These are phyloP conservation scores for Eucalyptus erythrocorys DNA, from an alignment of 345 rosid species.

Conservation along the genomic window DNA sequence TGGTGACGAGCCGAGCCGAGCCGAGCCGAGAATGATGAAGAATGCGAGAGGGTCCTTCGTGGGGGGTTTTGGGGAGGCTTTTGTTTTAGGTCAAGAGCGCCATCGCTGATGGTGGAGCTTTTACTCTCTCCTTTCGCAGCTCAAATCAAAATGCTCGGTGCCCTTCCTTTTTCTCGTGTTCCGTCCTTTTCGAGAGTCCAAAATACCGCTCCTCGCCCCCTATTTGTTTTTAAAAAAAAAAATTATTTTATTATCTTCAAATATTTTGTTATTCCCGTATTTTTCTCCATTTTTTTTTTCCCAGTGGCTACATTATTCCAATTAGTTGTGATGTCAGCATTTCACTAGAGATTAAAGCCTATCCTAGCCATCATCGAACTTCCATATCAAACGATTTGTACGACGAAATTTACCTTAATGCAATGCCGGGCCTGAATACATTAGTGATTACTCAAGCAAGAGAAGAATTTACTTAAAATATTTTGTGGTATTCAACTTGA, in stretches of 20 bases:
- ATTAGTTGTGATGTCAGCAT: too few species aligned
- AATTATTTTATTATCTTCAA: not conserved
- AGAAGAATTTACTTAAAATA: not conserved
- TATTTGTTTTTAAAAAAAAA: too few species aligned
- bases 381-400: not conserved
- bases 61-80: not conserved
- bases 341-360: too few species aligned
- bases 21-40: not conserved
- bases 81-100: not conserved
- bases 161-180: not conserved
- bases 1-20: not conserved
- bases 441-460: not conserved
- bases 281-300: not conserved
- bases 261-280: not conserved
- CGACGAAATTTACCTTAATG: not conserved
- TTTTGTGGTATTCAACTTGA: not conserved
- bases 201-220: not conserved
- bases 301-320: too few species aligned
- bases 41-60: not conserved
- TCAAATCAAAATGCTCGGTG: not conserved
- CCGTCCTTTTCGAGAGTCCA: not conserved
- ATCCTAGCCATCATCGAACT: not conserved
- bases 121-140: not conserved
- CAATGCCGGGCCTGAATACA: not conserved
- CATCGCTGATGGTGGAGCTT: not conserved